Evolutionary conservation across 2,329 filamentous ascomycete genomes (phyloP), one percentile per base, ranked within the genome.

Genomic region (Emergomyces pasteurianus): DNA sequence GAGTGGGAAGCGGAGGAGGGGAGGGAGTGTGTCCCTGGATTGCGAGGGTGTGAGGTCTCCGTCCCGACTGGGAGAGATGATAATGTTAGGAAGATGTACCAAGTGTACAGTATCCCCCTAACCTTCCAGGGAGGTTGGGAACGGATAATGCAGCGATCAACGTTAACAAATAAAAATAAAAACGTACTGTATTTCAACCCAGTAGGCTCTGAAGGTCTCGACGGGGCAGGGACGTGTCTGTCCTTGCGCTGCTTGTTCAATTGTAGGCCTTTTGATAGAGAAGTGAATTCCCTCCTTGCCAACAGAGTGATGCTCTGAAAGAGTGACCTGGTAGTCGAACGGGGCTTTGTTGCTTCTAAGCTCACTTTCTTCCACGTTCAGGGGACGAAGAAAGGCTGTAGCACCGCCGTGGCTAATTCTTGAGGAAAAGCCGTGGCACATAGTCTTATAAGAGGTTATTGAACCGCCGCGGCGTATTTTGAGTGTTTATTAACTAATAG

Each of bases 181-280:
- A 18, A 60, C 58, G 31, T 34, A 62, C 61, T 62, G 58, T 16
- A 62, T 62, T 42, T 62, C 52, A 42, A 62, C 28, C 61, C 61
- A 60, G 52, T 42, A 60, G 31, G 31, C 8, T 34, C 47, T 23
- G 10, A 61, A 46, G n/a, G 42, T 36, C 31, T 61, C 54, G 40
- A 57, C 16, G 23, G 23, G 54, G 16, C 14, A 57, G 23, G 23
- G 40, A 16, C 43, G 54, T 10, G 5, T 21, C 14, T 34, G 36
- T 5, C 10, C 21, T 42, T 50, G 42, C 14, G 46, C 31, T 36
- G 7, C 16, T 49, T 18, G 42, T 23, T 58, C 40, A 4, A 23
- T 18, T 10, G 40, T 14, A 18, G 47, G 47, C 42, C 16, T 38
- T 12, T 26, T 49, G 43, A 58, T 40, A 28, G 2, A 49, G 14